Evolutionary conservation across 306 rosid genomes (phyloP).

Genomic region (Luffa acutangula): DNA sequence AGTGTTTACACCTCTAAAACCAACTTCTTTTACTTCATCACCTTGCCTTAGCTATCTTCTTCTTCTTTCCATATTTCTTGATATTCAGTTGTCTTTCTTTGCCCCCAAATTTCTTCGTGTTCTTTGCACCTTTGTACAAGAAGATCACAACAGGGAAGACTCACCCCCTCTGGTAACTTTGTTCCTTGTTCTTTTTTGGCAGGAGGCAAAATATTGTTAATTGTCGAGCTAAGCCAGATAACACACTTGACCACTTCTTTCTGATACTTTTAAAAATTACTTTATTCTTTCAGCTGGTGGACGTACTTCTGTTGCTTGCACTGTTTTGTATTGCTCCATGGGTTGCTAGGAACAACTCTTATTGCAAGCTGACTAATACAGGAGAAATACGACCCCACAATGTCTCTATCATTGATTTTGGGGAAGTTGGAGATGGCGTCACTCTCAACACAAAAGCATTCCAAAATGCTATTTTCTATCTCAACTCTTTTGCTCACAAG

Average conservation of each 20-base stretch:
- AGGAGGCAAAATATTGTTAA: background rate
- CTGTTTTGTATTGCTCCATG: conserved; percentile 41
- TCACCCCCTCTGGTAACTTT: background rate
- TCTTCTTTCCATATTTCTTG: background rate
- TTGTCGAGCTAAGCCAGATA: background rate
- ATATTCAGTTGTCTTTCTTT: background rate
- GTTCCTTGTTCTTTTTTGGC: background rate
- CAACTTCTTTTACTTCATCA: background rate
- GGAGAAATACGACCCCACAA: conserved; percentile 43
- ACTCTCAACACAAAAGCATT: conserved; percentile 54
- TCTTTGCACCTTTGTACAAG: background rate
- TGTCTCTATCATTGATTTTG: conserved; percentile 54
- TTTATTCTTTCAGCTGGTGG: conserved; percentile 37
- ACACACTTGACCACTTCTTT: background rate
- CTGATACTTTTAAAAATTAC: background rate
- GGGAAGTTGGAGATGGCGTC: conserved; percentile 69
- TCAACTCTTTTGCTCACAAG: conserved; percentile 59
- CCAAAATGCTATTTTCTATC: conserved; percentile 61
- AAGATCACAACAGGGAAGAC: background rate
- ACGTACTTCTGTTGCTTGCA: conserved; percentile 51
- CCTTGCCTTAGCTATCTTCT: background rate
- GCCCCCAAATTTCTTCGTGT: background rate
- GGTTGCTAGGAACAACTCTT: conserved; percentile 48
- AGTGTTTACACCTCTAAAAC: background rate
- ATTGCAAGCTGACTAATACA: conserved; percentile 30